Base-by-base conservation (phyloP, 2,329 filamentous ascomycete species). In the Aquanectria penicillioides region DNA sequence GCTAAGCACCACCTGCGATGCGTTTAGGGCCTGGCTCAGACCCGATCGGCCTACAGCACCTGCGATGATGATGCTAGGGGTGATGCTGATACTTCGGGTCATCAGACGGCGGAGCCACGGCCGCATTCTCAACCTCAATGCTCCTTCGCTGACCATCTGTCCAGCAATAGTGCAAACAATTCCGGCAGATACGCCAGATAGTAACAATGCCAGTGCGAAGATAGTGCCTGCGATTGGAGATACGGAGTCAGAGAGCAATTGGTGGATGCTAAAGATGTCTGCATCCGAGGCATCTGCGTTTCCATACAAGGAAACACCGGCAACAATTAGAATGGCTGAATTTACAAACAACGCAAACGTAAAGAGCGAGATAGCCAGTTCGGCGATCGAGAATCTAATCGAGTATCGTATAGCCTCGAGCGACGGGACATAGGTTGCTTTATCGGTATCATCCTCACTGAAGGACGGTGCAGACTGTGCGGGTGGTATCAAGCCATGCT, bases 91-190 rank as follows among this genome's bases (percentile, higher is more conserved):
- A 46, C 84, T 86, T 22, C 93, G 85, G 0, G 93, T 96, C 46
- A 94, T 75, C 4, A 96, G 82, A 10, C 93, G 84, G 3, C 93
- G 88, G 9, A 94, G 69, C 93, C 93, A 97, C 0, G 93, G 93
- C 60, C 82, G 82, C 26, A 94, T 75, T 5, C 78, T 86, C 90
- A 92, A 93, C 41, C 87, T 86, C 38, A 97, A 74, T 60, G 93
- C 91, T 6, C 93, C 93, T 73, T 96, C 93, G 62, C 87, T 89
- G 18, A 97, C 89, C 88, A 97, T 95, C 74, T 97, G 93, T 0
- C 93, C 93, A 0, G 93, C 86, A 66, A 97, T 95, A 2, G 93
- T 97, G 77, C 93, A 96, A 3, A 96, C 89, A 29, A 97, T 92
- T 6, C 93, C 93, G 0, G 93, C 93, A 0, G 89, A 92, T 11